Conservation (phyloP, 139 green algal genomes). For the Gonium pectorale region DNA sequence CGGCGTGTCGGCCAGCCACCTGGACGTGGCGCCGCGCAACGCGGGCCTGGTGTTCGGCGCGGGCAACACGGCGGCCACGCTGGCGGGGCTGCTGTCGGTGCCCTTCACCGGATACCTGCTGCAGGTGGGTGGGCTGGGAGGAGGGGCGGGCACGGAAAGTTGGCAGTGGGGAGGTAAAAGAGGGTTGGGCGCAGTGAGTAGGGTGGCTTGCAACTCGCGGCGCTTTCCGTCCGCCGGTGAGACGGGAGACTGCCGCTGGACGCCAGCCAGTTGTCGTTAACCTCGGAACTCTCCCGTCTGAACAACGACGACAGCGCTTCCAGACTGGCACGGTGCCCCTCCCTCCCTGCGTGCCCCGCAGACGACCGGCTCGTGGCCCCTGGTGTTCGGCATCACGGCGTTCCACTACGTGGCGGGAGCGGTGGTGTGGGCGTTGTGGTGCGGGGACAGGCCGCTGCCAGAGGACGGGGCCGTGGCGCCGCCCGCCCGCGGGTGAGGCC, state of each 20-base stretch:
- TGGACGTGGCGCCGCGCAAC: slow-evolving; percentile 83
- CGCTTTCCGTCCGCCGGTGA: no score
- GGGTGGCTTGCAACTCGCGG: no score
- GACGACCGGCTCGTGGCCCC: slow-evolving; percentile 70
- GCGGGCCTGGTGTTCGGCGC: slow-evolving; percentile 79
- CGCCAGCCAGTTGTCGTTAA: no score
- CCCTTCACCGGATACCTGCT: slow-evolving; percentile 74
- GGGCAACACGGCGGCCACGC: slow-evolving; percentile 83
- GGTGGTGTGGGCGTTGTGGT: slow-evolving; percentile 70
- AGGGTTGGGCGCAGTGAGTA: no score
- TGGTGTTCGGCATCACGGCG: slow-evolving; percentile 83
- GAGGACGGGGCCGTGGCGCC: slow-evolving; percentile 12
- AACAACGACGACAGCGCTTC: no score
- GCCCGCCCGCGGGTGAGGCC: neutral
- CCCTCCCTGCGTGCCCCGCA: no score
- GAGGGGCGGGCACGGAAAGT: neutral
- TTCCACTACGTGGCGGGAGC: slow-evolving; percentile 76
- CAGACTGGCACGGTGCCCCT: no score
- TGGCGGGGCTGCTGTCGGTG: slow-evolving; percentile 78
- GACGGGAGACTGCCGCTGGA: no score
- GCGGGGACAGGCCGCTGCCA: slow-evolving; percentile 23
- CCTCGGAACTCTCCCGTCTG: no score
- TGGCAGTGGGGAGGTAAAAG: neutral
- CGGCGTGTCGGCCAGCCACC: slow-evolving; percentile 77
- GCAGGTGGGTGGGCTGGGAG: slow-evolving; percentile 20